Percentiles rank a stretch among this genome's conserved stretches.
Conservation (phyloP, 2,329 filamentous ascomycete species). For the Cercospora zeina region DNA sequence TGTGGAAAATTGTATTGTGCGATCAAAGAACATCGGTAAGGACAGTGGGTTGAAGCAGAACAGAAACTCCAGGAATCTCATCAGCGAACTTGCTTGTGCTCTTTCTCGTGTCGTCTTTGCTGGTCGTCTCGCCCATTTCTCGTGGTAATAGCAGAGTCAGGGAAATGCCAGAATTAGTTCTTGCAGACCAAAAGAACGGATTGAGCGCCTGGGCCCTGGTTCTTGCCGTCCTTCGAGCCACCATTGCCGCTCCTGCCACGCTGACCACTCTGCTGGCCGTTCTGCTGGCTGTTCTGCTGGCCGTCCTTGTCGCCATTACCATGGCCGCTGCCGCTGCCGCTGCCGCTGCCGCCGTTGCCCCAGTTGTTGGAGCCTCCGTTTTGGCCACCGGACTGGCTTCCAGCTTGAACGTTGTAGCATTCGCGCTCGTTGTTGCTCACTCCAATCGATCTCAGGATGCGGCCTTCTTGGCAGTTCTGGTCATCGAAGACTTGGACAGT, state of each 20-base stretch:
- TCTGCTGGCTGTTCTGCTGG: not conserved
- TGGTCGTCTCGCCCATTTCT: not conserved
- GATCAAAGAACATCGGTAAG: slow-evolving; percentile 8
- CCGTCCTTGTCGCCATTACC: not conserved
- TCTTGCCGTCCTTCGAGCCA: slow-evolving; percentile 57
- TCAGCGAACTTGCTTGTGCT: slow-evolving; percentile 2
- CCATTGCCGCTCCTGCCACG: not conserved
- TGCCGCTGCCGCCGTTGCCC: not conserved
- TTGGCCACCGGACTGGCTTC: not conserved
- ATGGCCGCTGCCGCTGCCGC: not conserved
- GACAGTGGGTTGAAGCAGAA: slow-evolving; percentile 2
- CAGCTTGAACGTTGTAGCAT: slow-evolving; percentile 7
- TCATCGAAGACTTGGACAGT: slow-evolving; percentile 10
- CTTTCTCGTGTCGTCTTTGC: slow-evolving; percentile 4
- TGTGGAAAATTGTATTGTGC: not conserved
- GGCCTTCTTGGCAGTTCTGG: slow-evolving; percentile 10
- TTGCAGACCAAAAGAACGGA: slow-evolving; percentile 38
- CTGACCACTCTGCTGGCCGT: not conserved
- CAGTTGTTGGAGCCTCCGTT: not conserved
- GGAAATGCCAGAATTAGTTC: not conserved
- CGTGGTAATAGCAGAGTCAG: not conserved
- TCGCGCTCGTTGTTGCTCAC: slow-evolving; percentile 8
- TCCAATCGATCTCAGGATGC: slow-evolving; percentile 5
- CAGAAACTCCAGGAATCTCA: not conserved
- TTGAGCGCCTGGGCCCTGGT: slow-evolving; percentile 64